phyloP scores from a whole-genome alignment of 2,329 filamentous ascomycete species.

The Fusarium torulosum region DNA sequence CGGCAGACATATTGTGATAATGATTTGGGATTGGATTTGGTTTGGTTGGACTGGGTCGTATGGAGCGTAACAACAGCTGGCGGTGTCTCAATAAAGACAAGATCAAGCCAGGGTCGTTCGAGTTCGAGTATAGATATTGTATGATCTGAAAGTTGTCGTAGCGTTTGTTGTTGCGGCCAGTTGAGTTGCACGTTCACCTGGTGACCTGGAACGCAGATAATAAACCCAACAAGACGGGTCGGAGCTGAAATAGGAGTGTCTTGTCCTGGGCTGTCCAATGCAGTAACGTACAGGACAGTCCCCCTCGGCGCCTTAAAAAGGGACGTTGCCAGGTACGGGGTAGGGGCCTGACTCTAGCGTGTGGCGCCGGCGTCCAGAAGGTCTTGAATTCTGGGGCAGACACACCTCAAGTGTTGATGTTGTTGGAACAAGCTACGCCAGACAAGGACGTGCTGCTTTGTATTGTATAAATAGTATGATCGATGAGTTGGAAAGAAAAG shows the following conservation, averaged over 20 bases:
- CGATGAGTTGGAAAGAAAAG: background rate
- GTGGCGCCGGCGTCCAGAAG: slow-evolving; percentile 42
- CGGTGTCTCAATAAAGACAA: slow-evolving; percentile 25
- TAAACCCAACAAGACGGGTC: slow-evolving; percentile 39
- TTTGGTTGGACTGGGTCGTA: slow-evolving; percentile 30
- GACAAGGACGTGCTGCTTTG: slow-evolving; percentile 12
- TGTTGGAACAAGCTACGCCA: slow-evolving; percentile 36
- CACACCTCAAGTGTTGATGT: slow-evolving; percentile 14
- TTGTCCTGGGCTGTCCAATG: slow-evolving; percentile 10
- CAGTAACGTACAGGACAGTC: slow-evolving; percentile 25
- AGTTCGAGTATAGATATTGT: slow-evolving; percentile 35
- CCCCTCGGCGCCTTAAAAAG: slow-evolving; percentile 45
- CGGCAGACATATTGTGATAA: slow-evolving; percentile 61
- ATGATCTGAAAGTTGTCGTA: slow-evolving; percentile 16
- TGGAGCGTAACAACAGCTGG: slow-evolving; percentile 27
- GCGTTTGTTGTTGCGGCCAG: slow-evolving; percentile 31
- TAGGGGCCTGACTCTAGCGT: slow-evolving; percentile 35
- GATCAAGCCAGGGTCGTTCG: slow-evolving; percentile 20
- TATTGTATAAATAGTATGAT: slow-evolving; percentile 11
- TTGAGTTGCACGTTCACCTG: slow-evolving; percentile 43
- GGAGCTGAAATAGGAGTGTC: slow-evolving; percentile 45
- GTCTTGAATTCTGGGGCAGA: slow-evolving; percentile 40
- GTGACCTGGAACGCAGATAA: slow-evolving; percentile 44
- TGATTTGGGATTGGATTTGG: slow-evolving; percentile 7
- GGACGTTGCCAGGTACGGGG: slow-evolving; percentile 41